A percentile compares a stretch with the other conserved stretches of the same genome.
These are phyloP conservation scores for Vitis hybrid DNA, from an alignment of 177 flowering plant species.

Conservation along the genomic window DNA sequence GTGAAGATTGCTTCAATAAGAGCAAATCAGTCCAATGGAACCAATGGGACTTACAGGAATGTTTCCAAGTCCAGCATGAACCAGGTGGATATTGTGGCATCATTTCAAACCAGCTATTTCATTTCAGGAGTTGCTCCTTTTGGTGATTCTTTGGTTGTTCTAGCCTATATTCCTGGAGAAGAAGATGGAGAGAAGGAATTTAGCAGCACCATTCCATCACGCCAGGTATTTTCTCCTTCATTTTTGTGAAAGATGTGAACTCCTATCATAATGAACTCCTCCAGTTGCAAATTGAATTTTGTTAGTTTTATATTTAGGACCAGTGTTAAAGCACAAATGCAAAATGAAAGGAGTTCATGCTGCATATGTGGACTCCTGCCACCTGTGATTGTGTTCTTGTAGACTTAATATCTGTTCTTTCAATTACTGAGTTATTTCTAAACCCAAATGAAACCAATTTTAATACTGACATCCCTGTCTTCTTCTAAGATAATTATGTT, in stretches of 20 bases:
- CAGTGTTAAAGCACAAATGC: not conserved
- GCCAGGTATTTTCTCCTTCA: slow-evolving; percentile 57
- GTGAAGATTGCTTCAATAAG: slow-evolving; percentile 85
- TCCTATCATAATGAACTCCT: too few relatives aligned
- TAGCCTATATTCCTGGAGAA: slow-evolving; percentile 92
- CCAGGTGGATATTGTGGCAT: slow-evolving; percentile 95
- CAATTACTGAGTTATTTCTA: not conserved
- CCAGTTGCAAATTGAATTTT: too few relatives aligned
- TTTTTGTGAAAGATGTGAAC: too few relatives aligned
- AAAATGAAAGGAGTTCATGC: slow-evolving; percentile 1
- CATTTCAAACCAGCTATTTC: slow-evolving; percentile 93
- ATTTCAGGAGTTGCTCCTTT: slow-evolving; percentile 98
- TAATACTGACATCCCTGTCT: not conserved
- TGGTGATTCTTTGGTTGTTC: slow-evolving; percentile 93
- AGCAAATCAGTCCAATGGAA: slow-evolving; percentile 38
- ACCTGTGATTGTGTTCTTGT: not conserved
- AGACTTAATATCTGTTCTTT: not conserved
- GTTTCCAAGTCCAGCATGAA: slow-evolving; percentile 50
- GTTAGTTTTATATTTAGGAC: not conserved
- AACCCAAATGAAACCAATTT: not conserved
- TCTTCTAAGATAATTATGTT: not conserved
- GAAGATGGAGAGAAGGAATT: slow-evolving; percentile 82
- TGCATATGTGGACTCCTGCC: not conserved
- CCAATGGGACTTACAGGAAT: slow-evolving; percentile 65
- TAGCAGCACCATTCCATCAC: slow-evolving; percentile 65